Base-by-base conservation (phyloP, 2,329 filamentous ascomycete genomes). In the Tolypocladium cylindrosporum region DNA sequence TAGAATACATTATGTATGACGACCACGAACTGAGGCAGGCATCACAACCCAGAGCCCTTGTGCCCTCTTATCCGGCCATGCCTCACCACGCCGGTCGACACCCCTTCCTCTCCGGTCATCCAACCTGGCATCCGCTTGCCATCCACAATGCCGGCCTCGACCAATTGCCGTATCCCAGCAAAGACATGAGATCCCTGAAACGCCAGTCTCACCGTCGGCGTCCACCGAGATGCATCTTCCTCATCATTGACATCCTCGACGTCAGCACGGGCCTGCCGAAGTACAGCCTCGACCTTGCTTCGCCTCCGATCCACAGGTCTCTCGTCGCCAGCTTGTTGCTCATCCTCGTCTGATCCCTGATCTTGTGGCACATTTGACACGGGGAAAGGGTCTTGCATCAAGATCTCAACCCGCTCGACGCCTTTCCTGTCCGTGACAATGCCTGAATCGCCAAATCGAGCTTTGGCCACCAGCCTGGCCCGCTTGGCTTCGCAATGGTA, bases 21-120 rank as follows among this genome's bases (percentile, higher is more conserved):
- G 58, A 60, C 61, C 58, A 59, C 57, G 59, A 54, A 57, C 50
- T 51, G 37, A 48, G 42, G 34, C 34, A 59, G 42, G 34, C 34
- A 59, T 71, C 62, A 82, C 59, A 84, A 59, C 1, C 81, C 81
- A 1, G 80, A 81, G 6, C 82, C 82, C 60, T 79, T 83, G 65
- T 81, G 73, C 1, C 81, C 83, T 50, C 74, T 74, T 65, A 91
- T 84, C 61, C 85, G 78, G 2, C 90, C 90, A 59, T 83, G 72
- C 62, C 79, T 80, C 4, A 95, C 84, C 36, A 84, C 80, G 0
- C 89, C 88, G 42, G 86, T 79, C 56, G 89, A 94, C 6, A 94
- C 85, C 0, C 86, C 88, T 51, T 91, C 88, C 66, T 96, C 91
- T 2, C 91, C 91, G 1, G 90, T 94, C 86, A 96, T 87, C 90